Evolutionary conservation across 352 stramenopile genomes (phyloP).

Genomic region (Phytophthora brassicae): DNA sequence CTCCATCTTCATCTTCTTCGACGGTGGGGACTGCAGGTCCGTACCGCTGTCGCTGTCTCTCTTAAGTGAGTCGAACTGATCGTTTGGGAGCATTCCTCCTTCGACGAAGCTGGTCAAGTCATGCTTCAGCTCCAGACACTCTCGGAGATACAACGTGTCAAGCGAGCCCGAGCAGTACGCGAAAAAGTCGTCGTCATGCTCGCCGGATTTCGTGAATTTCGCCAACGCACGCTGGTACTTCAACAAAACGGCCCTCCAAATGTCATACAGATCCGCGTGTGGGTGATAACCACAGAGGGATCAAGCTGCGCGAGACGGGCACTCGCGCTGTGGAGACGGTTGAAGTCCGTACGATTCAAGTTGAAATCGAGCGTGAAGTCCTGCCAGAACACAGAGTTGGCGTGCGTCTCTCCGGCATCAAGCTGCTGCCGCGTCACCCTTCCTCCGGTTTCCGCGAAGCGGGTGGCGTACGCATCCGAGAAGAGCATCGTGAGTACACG

Average conservation of each 20-base stretch:
- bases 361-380: not conserved
- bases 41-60: not conserved
- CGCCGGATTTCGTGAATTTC: constrained; percentile 1
- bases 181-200: constrained; percentile 8
- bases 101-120: constrained; percentile 8
- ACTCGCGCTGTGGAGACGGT: not conserved
- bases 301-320: not conserved
- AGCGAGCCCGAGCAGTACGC: not conserved
- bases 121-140: constrained; percentile 10
- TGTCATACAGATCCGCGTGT: not conserved
- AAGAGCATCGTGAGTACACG: constrained; percentile 1
- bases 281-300: not conserved
- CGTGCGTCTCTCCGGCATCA: constrained; percentile 7
- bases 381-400: constrained; percentile 9
- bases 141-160: constrained; percentile 6
- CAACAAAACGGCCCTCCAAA: not conserved
- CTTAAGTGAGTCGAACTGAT: constrained; percentile 12
- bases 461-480: not conserved
- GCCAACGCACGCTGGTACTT: not conserved
- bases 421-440: constrained; percentile 2
- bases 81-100: not conserved
- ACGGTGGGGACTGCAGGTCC: not conserved
- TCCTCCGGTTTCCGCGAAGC: not conserved
- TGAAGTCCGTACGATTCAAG: constrained; percentile 8
- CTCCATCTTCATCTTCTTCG: not conserved